A percentile compares a stretch with the other conserved stretches of the same genome.
Conservation (phyloP, 495 filamentous ascomycete species). For the Lasiosphaeria miniovina region DNA sequence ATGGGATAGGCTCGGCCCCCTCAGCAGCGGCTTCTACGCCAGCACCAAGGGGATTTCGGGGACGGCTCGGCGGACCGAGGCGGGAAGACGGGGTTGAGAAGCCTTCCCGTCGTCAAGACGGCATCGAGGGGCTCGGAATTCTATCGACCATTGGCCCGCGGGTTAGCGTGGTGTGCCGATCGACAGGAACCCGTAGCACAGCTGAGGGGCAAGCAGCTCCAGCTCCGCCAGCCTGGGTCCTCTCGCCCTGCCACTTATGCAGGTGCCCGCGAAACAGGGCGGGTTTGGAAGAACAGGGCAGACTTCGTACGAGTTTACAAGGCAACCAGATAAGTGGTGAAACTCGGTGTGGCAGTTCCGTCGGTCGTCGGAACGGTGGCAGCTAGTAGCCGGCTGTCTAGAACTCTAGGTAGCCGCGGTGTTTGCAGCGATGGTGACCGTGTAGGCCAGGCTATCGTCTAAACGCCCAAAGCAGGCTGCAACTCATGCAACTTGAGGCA, state of each 20-base stretch:
- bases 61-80: slow-evolving; percentile 10
- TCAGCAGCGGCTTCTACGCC: slow-evolving; percentile 10
- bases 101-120: not conserved
- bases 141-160: slow-evolving; percentile 19
- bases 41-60: slow-evolving; percentile 28
- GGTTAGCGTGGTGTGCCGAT: slow-evolving; percentile 23
- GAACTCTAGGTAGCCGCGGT: no score
- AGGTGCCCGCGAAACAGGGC: no score
- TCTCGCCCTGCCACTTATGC: not conserved
- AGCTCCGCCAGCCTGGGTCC: slow-evolving; percentile 7
- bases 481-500: no score
- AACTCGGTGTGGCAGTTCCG: no score
- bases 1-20: slow-evolving; percentile 5
- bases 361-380: no score
- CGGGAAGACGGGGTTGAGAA: slow-evolving; percentile 1
- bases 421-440: no score
- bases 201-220: slow-evolving; percentile 13
- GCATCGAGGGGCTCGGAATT: slow-evolving; percentile 8
- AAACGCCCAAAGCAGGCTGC: no score
- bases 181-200: slow-evolving; percentile 28
- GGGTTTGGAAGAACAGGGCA: no score
- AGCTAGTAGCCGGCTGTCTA: no score
- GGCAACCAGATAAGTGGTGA: no score
- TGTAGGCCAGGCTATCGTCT: no score
- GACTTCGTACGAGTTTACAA: no score